A percentile compares a stretch with the other conserved stretches of the same genome.
Conservation (phyloP, 768 basidiomycete species). For the Hygrocybe coccinea region DNA sequence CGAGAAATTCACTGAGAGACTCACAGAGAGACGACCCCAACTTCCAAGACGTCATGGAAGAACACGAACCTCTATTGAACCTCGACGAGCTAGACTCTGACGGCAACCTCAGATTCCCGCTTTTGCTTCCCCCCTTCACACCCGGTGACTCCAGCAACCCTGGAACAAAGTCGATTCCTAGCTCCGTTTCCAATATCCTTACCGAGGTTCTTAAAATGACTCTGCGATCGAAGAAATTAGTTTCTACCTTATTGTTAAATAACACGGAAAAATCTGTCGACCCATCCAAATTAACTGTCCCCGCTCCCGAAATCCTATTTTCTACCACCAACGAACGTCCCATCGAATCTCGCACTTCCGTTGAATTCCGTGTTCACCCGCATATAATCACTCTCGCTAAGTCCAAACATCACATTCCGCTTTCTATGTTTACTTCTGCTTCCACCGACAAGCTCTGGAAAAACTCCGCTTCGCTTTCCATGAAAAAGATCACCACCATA, state of each 20-base stretch:
- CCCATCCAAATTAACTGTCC: too few relatives aligned
- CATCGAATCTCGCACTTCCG: not conserved
- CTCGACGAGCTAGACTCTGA: not conserved
- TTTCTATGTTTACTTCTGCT: not conserved
- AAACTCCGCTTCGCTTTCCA: not conserved
- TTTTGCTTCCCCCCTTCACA: not conserved
- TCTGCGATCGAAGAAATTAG: too few relatives aligned
- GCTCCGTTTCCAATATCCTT: not conserved
- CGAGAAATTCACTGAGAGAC: not conserved
- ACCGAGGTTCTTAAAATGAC: too few relatives aligned
- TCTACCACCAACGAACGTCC: not conserved
- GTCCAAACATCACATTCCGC: slow-evolving; percentile 4
- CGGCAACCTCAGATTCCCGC: not conserved
- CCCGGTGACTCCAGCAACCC: not conserved
- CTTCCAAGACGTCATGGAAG: not conserved
- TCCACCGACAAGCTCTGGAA: not conserved
- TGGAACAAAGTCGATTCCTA: not conserved
- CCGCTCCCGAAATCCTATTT: not conserved
- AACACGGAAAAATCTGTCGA: too few relatives aligned
- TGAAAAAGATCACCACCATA: not conserved
- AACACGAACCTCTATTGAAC: not conserved
- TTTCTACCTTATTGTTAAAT: too few relatives aligned
- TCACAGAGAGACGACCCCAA: not conserved
- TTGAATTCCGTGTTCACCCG: slow-evolving; percentile 10
- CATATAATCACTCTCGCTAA: slow-evolving; percentile 8